A percentile compares a stretch with the other conserved stretches of the same genome.
Evolutionary conservation across 2,329 filamentous ascomycete species (phyloP).

Genomic region (Cercospora berteroae): DNA sequence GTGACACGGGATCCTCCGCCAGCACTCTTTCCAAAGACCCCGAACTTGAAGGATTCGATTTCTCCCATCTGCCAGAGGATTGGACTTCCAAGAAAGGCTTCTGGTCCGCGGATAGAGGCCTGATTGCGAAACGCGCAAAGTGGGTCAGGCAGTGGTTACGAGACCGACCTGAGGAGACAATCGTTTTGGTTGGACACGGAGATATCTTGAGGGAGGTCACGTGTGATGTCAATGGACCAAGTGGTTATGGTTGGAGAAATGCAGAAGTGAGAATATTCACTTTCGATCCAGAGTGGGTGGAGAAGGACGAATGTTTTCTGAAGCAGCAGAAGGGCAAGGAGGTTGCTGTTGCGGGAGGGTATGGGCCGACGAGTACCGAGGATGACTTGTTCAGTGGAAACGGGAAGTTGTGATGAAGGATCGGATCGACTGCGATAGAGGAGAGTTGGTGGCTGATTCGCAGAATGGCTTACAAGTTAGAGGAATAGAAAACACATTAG

Average conservation of each 20-base stretch:
- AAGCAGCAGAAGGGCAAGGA: constrained; percentile 26
- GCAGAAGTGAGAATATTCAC: constrained; percentile 33
- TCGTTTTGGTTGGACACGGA: constrained; percentile 38
- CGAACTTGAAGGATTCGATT: constrained; percentile 34
- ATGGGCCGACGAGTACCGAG: constrained; percentile 33
- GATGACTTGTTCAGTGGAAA: constrained; percentile 24
- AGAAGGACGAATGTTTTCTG: constrained; percentile 33
- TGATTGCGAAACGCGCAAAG: constrained; percentile 29
- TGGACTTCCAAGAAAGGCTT: constrained; percentile 37
- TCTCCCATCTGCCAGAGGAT: constrained; percentile 30
- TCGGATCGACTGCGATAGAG: background rate
- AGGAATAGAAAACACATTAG: background rate
- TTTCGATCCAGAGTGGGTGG: constrained; percentile 31
- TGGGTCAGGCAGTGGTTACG: constrained; percentile 35
- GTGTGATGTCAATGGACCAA: constrained; percentile 25
- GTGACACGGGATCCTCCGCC: constrained; percentile 33
- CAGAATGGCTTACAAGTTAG: background rate
- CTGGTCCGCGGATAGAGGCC: constrained; percentile 26
- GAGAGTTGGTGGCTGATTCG: background rate
- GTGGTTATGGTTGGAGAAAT: constrained; percentile 35
- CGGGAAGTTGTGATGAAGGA: constrained; percentile 17
- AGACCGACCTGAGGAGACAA: constrained; percentile 35
- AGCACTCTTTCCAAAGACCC: constrained; percentile 28
- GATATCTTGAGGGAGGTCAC: constrained; percentile 36
- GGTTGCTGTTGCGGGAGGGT: constrained; percentile 36